These are phyloP conservation scores for Venturia nashicola DNA, from an alignment of 2,329 filamentous ascomycete genomes.

Conservation along the genomic window DNA sequence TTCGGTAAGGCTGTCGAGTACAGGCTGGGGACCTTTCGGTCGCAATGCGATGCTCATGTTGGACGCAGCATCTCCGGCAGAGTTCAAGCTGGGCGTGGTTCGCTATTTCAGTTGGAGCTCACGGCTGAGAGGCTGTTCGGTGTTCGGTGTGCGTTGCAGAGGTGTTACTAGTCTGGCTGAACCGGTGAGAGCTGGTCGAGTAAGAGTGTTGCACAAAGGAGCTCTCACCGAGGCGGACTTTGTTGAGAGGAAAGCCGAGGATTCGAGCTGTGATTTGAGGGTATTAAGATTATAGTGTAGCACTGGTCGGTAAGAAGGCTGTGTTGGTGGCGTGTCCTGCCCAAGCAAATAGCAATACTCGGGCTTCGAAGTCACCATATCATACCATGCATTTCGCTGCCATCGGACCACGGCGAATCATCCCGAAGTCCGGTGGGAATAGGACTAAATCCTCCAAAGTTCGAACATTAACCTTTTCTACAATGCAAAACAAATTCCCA, in stretches of 20 bases:
- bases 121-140: neutral
- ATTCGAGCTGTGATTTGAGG: too few species aligned
- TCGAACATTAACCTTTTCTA: too few species aligned
- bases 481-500: too few species aligned
- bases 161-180: neutral
- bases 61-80: neutral
- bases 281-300: neutral
- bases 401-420: neutral
- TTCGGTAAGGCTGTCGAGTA: constrained; percentile 4
- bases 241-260: too few species aligned
- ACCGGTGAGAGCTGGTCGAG: neutral
- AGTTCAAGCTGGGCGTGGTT: neutral
- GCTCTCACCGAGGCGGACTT: neutral
- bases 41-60: constrained; percentile 7
- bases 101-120: neutral
- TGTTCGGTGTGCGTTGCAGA: neutral
- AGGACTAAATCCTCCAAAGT: neutral
- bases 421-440: neutral
- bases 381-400: neutral
- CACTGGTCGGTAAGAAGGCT: neutral
- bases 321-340: neutral
- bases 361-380: neutral
- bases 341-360: neutral
- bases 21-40: constrained; percentile 9
- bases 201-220: neutral